Base-by-base conservation (phyloP, 164 flowering plant species). In the Chimonanthus praecox region DNA sequence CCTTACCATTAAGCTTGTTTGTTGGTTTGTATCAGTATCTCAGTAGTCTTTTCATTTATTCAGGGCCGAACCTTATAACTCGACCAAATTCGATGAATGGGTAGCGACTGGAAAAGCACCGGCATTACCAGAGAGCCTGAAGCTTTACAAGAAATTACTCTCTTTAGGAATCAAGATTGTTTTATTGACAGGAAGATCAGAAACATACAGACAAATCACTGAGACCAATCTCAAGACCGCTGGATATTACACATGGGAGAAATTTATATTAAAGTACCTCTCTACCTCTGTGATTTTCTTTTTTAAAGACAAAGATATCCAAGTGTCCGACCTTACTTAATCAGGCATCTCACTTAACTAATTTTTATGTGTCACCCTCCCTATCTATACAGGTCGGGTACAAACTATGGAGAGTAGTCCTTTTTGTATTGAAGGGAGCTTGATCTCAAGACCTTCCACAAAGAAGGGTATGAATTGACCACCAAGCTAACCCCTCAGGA, bases 141-240 rank as follows among this genome's bases (percentile, higher is more conserved):
- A 58, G 20, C 81, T 88, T 13, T 86, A 87, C 84, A 76, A 78
- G n/a, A 79, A 71, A 10, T 44, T 88, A 7, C 3, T 82, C 50
- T 13, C 71, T 45, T 68, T 88, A 3, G 87, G 87, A 8, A 33
- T 83, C 18, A 84, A 84, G 84, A 9, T 75, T 61, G 81, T 84
- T 0, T 84, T 88, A 71, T 4, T 88, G 2, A 78, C 89, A 1
- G 89, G 92, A 49, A 81, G 83, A 64, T 0, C 45, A 0, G 88
- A 84, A 61, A 21, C 3, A 6, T 69, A 65, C 5, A 73, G 82
- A 63, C 7, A 60, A 2, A 65, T 73, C 5, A 82, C 86, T 1
- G 60, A 4, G 1, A 5, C 64, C 18, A 87, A 88, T 67, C 74
- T 63, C 9, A 63, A 21, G 66, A 20, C 5, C 9, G 66, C 66